Conservation (phyloP, 208 protist genomes). For the Trypanosoma conorhini region DNA sequence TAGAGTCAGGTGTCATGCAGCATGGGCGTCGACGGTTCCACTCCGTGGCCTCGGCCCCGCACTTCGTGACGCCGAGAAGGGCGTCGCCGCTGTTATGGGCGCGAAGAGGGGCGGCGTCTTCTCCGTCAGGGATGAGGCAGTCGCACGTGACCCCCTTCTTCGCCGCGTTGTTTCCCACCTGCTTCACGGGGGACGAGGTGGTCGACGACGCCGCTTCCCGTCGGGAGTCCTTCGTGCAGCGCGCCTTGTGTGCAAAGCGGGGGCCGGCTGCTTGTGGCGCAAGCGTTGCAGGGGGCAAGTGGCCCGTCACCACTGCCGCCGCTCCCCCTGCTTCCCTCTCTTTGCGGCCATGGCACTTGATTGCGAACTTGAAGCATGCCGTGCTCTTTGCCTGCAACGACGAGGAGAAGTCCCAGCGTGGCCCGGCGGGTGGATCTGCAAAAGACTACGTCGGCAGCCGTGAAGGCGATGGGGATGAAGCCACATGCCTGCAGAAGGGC, state of each 20-base stretch:
- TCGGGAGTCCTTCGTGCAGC: not conserved
- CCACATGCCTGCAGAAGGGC: not conserved
- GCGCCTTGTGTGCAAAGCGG: not conserved
- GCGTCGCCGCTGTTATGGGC: not conserved
- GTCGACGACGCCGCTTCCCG: not conserved
- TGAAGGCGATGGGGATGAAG: not conserved
- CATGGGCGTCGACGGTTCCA: not conserved
- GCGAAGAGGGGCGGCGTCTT: not conserved
- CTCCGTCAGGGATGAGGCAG: not conserved
- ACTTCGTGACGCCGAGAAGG: not conserved
- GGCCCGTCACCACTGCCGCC: not conserved
- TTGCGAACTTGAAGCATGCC: constrained; percentile 26
- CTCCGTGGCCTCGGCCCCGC: not conserved
- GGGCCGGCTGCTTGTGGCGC: not conserved
- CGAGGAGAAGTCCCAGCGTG: not conserved
- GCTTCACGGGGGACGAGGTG: not conserved
- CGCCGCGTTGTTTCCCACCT: constrained; percentile 18
- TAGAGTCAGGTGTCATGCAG: not conserved
- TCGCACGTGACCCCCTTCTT: constrained; percentile 28
- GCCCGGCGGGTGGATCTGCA: not conserved
- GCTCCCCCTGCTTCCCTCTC: not conserved
- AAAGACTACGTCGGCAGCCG: not conserved
- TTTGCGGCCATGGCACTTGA: constrained; percentile 26
- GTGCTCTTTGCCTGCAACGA: constrained; percentile 9
- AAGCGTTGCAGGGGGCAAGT: not conserved